These are phyloP conservation scores for Asterella californica DNA, from an alignment of 225 moss, liverwort and hornwort species.

Conservation along the genomic window DNA sequence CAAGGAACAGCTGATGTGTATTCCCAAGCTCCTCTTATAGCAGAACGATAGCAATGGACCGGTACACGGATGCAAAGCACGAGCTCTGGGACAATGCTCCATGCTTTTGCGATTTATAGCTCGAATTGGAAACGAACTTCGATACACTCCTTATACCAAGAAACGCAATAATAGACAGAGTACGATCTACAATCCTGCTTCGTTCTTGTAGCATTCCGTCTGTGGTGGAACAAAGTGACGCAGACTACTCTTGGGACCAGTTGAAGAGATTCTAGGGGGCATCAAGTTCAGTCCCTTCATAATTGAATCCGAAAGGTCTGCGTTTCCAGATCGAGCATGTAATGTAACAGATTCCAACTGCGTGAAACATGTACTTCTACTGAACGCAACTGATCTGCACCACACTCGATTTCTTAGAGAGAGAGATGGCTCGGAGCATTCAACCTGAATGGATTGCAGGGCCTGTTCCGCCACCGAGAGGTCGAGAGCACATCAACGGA, in stretches of 20 bases:
- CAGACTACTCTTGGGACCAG: neutral
- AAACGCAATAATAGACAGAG: too few species aligned
- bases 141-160: too few species aligned
- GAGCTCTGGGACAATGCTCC: too few species aligned
- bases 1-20: too few species aligned
- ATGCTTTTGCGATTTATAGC: too few species aligned
- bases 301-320: neutral
- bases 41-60: too few species aligned
- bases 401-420: neutral
- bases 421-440: constrained; percentile 17
- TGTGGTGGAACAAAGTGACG: neutral
- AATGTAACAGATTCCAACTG: neutral
- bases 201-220: neutral
- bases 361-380: neutral
- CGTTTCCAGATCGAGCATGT: neutral
- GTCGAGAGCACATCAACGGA: constrained; percentile 33
- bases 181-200: too few species aligned
- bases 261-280: constrained; percentile 7
- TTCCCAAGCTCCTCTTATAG: too few species aligned
- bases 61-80: too few species aligned
- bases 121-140: too few species aligned
- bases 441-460: constrained; percentile 46
- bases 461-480: constrained; percentile 29
- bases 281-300: neutral
- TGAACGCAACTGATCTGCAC: neutral